Base-by-base conservation (phyloP, 306 rosid species). In the Elaeagnus macrophylla region DNA sequence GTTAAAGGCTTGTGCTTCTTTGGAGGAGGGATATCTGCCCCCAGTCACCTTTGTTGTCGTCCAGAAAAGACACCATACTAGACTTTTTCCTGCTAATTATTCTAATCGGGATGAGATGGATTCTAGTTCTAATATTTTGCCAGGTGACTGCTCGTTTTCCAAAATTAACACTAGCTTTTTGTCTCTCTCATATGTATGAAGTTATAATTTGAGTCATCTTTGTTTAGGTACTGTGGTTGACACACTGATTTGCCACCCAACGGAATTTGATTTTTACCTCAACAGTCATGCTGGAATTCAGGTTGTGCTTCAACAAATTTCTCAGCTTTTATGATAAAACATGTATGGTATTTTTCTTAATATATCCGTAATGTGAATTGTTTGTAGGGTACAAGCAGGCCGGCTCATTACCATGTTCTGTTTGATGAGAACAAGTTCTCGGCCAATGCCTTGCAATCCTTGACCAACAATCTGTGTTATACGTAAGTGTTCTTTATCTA, bases 231-330 rank as follows among this genome's bases (percentile, higher is more conserved):
- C 96, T 1, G 95, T 91, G 9, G 96, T 91, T 0, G 99, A 91
- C 16, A 79, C 75, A 0, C 1, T 14, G 0, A 83, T 83, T 36
- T 89, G 95, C 37, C 95, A 89, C 13, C 93, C 94, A 0, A 65
- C 85, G 0, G 93, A 77, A 7, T 75, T 78, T 25, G 94, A 85
- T 54, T 89, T 89, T 49, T 89, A 80, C 38, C 83, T 89, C 7
- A 83, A 89, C 39, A 89, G 95, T 53, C 97, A 89, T 62, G 87
- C 94, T 2, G 97, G 83, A 35, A 85, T 81, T n/a, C 89, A 85
- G 65, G 93, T 84, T 39, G 37, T 52, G 9, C 48, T 5, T 1
- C 11, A 9, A 35, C 18, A 15, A 53, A 5, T 3, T 40, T 17
- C 14, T 49, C n/a, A 37, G n/a, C 12, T 0, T 48, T 5, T 10